phyloP scores from a whole-genome alignment of 2,329 filamentous ascomycete genomes.

The Didymella pomorum region DNA sequence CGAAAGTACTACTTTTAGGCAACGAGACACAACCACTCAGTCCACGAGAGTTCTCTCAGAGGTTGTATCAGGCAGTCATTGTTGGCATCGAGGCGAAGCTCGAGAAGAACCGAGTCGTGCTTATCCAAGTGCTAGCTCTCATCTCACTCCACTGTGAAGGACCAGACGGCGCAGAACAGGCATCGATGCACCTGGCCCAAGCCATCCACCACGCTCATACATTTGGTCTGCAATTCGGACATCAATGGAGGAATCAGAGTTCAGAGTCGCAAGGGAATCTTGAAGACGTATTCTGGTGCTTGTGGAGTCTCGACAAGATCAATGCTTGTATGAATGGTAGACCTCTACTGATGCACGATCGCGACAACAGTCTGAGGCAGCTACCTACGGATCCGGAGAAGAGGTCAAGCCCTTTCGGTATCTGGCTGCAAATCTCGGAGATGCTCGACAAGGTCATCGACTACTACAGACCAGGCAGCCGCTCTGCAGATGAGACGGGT shows the following conservation, averaged over 20 bases:
- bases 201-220: constrained; percentile 61
- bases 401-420: constrained; percentile 57
- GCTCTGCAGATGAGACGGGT: constrained; percentile 52
- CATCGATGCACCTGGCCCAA: constrained; percentile 57
- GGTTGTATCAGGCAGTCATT: constrained; percentile 54
- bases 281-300: constrained; percentile 59
- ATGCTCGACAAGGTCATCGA: constrained; percentile 58
- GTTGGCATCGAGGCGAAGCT: constrained; percentile 52
- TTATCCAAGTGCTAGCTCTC: constrained; percentile 58
- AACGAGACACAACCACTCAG: constrained; percentile 46
- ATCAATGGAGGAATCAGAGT: constrained; percentile 51
- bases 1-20: constrained; percentile 50
- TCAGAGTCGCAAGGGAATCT: constrained; percentile 51
- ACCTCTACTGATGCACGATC: constrained; percentile 58
- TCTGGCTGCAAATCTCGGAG: constrained; percentile 56
- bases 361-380: constrained; percentile 56
- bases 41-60: constrained; percentile 56
- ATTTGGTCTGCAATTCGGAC: constrained; percentile 56
- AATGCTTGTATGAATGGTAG: constrained; percentile 58
- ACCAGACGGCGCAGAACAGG: constrained; percentile 57
- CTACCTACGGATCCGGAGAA: constrained; percentile 54
- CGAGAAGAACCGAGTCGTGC: constrained; percentile 56
- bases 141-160: constrained; percentile 59
- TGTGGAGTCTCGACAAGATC: constrained; percentile 59
- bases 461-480: constrained; percentile 55